phyloP scores from a whole-genome alignment of 2,329 filamentous ascomycete genomes.

The Diaporthe caulivora region DNA sequence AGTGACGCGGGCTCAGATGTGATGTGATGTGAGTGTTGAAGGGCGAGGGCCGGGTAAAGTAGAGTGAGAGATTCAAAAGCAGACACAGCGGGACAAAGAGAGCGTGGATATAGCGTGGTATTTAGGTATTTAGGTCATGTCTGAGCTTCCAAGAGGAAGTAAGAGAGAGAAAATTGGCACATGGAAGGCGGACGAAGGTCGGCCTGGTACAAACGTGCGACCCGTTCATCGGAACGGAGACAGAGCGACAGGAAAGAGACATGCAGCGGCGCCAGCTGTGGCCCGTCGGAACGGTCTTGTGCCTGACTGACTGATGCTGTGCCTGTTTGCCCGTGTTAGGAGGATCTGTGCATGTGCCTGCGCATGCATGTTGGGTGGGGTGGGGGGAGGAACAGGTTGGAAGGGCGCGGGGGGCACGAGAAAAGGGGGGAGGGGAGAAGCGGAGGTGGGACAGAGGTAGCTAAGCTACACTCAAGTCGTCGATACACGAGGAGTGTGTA shows the following conservation, averaged over 20 bases:
- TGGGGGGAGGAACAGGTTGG: background rate
- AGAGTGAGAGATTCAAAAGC: too few relatives aligned
- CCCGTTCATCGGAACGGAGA: constrained; percentile 4
- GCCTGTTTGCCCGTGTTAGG: background rate
- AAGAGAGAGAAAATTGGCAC: background rate
- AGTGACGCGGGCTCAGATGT: too few relatives aligned
- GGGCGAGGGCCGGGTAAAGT: background rate
- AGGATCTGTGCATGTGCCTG: background rate
- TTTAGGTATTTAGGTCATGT: background rate
- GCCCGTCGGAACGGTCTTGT: constrained; percentile 6
- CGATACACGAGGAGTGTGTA: background rate
- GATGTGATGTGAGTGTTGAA: background rate
- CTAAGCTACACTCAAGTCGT: too few relatives aligned
- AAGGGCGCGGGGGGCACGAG: background rate
- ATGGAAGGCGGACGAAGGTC: background rate
- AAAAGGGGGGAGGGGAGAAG: background rate
- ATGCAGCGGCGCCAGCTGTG: background rate
- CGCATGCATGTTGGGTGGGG: too few relatives aligned
- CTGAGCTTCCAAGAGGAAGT: background rate
- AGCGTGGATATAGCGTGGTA: background rate
- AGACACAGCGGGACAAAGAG: too few relatives aligned
- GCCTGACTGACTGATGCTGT: background rate
- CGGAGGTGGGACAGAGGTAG: background rate
- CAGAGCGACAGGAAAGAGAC: background rate
- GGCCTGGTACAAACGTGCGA: background rate